These are phyloP conservation scores for Penicillium turbatum DNA, from an alignment of 495 filamentous ascomycete genomes.

Conservation along the genomic window DNA sequence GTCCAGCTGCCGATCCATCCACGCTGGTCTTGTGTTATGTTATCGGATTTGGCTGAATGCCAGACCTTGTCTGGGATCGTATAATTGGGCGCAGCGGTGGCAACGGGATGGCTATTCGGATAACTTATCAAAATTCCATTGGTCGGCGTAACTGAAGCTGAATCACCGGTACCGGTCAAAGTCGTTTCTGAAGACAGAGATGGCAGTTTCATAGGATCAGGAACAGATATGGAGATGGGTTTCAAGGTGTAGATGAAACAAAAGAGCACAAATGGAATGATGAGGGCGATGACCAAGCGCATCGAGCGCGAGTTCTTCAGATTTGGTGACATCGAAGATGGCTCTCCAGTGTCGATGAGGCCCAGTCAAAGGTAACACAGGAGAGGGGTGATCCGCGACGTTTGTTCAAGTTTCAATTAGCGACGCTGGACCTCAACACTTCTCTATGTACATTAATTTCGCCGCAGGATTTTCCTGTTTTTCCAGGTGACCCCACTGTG, in stretches of 20 bases:
- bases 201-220: no score
- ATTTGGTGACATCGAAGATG: neutral
- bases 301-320: neutral
- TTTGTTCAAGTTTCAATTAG: no score
- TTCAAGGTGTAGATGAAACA: neutral
- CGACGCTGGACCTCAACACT: no score
- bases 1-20: conserved; percentile 27
- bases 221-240: neutral
- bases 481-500: no score
- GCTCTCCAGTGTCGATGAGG: no score
- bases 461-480: no score
- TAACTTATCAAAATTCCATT: neutral
- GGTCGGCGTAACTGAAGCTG: neutral
- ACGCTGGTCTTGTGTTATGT: conserved; percentile 20
- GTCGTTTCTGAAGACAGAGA: neutral
- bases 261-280: neutral
- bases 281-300: neutral
- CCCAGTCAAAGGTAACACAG: neutral
- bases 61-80: conserved; percentile 24
- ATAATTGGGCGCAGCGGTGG: neutral
- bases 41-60: conserved; percentile 19
- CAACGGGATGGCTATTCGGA: neutral
- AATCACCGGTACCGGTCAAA: neutral
- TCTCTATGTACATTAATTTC: no score
- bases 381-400: neutral